These are phyloP conservation scores for Diacronema lutheri DNA, from an alignment of 78 protist species.

Conservation along the genomic window DNA sequence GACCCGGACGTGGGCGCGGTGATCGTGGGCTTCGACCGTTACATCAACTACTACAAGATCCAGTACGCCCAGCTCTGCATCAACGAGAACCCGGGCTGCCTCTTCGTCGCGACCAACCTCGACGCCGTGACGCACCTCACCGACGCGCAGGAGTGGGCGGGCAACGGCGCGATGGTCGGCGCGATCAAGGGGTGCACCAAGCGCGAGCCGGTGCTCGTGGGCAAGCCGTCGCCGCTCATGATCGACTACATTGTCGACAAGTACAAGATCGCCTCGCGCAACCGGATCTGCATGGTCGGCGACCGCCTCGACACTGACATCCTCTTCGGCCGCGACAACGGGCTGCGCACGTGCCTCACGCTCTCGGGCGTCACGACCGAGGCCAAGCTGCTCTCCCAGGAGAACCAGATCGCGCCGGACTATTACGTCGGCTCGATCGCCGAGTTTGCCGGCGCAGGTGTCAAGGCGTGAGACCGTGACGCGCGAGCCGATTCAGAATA, in stretches of 20 bases:
- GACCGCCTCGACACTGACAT: constrained; percentile 75
- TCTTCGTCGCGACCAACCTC: constrained; percentile 56
- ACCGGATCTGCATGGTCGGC: constrained; percentile 51
- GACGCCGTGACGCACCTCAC: constrained; percentile 54
- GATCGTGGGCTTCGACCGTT: constrained; percentile 40
- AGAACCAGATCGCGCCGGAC: constrained; percentile 22
- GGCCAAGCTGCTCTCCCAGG: constrained; percentile 21
- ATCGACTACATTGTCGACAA: constrained; percentile 27
- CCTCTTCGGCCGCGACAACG: constrained; percentile 47
- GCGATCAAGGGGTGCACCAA: constrained; percentile 43
- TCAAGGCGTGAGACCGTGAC: too few species aligned
- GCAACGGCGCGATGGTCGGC: constrained; percentile 51
- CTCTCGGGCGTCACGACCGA: constrained; percentile 47
- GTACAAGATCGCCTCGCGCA: not conserved
- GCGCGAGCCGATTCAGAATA: too few species aligned
- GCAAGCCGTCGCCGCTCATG: constrained; percentile 43
- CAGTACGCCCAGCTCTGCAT: constrained; percentile 50
- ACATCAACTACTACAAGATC: constrained; percentile 41
- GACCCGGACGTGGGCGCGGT: constrained; percentile 42
- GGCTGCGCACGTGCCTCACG: not conserved
- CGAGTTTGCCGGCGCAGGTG: not conserved
- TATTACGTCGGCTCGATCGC: not conserved
- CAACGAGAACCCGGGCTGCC: constrained; percentile 38
- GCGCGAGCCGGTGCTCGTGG: constrained; percentile 16
- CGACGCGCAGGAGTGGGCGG: constrained; percentile 55